A percentile compares a stretch with the other conserved stretches of the same genome.
These are phyloP conservation scores for Viridothelium virens DNA, from an alignment of 495 filamentous ascomycete genomes.

Conservation along the genomic window DNA sequence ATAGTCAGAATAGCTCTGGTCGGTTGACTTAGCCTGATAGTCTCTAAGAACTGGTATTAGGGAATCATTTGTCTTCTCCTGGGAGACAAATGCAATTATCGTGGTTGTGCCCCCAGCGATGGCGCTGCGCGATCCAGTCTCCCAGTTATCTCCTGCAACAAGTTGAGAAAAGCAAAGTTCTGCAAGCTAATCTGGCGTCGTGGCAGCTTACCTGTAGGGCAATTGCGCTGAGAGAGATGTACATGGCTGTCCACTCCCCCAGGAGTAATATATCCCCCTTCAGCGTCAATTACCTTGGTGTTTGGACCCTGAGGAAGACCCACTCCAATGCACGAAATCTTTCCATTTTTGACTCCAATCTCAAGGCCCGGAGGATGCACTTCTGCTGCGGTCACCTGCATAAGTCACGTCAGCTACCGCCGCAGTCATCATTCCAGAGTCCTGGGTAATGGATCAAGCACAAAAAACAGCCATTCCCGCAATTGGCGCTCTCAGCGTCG, in stretches of 20 bases:
- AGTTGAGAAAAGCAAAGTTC: not conserved
- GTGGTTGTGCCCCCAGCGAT: conserved; percentile 56
- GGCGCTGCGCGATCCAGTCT: conserved; percentile 49
- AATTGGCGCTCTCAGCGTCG: not conserved
- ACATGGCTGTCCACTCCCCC: conserved; percentile 41
- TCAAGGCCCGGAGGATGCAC: conserved; percentile 32
- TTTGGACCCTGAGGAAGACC: conserved; percentile 27
- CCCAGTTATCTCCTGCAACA: conserved; percentile 39
- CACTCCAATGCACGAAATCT: conserved; percentile 41
- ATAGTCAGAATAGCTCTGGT: conserved; percentile 52
- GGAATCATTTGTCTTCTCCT: conserved; percentile 44
- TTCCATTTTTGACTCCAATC: conserved; percentile 47
- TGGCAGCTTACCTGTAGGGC: conserved; percentile 30
- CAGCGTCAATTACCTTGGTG: conserved; percentile 41
- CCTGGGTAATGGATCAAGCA: not conserved
- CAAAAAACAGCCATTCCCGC: not conserved
- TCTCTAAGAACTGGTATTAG: conserved; percentile 42
- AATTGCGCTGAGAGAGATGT: conserved; percentile 41
- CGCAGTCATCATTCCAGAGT: not conserved
- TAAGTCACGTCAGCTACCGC: not conserved
- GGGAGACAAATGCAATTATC: conserved; percentile 51
- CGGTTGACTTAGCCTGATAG: conserved; percentile 41
- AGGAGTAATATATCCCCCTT: conserved; percentile 44
- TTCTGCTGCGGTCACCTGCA: conserved; percentile 22
- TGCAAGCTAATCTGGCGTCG: no score